phyloP scores from a whole-genome alignment of 2,329 filamentous ascomycete genomes.

The Cladosporium sp. region DNA sequence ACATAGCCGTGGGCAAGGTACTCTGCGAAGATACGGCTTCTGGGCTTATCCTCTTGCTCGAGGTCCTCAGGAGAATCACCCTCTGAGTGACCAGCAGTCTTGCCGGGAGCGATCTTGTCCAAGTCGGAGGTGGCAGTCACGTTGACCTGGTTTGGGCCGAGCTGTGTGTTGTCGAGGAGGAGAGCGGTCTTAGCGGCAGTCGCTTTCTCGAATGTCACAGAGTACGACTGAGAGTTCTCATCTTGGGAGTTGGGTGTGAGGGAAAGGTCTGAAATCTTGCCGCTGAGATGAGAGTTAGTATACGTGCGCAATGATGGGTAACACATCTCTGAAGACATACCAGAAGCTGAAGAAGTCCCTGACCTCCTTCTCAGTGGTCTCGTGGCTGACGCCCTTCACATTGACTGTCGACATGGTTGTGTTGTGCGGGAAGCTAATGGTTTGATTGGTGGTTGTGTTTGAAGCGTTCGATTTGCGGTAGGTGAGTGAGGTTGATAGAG shows the following conservation, averaged over 20 bases:
- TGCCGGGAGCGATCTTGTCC: slow-evolving; percentile 59
- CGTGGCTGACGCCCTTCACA: slow-evolving; percentile 80
- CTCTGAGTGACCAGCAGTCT: slow-evolving; percentile 52
- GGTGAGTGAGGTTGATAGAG: not conserved
- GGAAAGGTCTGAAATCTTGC: slow-evolving; percentile 83
- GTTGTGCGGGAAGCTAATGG: not conserved
- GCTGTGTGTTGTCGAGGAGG: slow-evolving; percentile 93
- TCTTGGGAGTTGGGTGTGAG: slow-evolving; percentile 58
- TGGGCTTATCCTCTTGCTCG: slow-evolving; percentile 94
- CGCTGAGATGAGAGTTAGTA: slow-evolving; percentile 48
- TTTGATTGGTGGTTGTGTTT: not conserved
- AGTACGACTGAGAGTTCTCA: slow-evolving; percentile 72
- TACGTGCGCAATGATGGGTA: not conserved
- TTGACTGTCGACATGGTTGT: slow-evolving; percentile 60
- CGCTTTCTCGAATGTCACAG: slow-evolving; percentile 95
- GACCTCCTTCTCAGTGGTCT: slow-evolving; percentile 86
- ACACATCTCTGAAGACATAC: slow-evolving; percentile 47
- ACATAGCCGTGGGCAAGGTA: slow-evolving; percentile 94
- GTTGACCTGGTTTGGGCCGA: slow-evolving; percentile 70
- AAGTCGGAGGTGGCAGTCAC: slow-evolving; percentile 69
- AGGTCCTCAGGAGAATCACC: slow-evolving; percentile 64
- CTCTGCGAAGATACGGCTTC: slow-evolving; percentile 87
- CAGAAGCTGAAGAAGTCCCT: slow-evolving; percentile 96
- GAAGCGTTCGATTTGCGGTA: not conserved
- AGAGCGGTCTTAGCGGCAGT: slow-evolving; percentile 95